A percentile compares a stretch with the other conserved stretches of the same genome.
phyloP scores from a whole-genome alignment of 306 rosid genomes.

The Crotalaria pallida region DNA sequence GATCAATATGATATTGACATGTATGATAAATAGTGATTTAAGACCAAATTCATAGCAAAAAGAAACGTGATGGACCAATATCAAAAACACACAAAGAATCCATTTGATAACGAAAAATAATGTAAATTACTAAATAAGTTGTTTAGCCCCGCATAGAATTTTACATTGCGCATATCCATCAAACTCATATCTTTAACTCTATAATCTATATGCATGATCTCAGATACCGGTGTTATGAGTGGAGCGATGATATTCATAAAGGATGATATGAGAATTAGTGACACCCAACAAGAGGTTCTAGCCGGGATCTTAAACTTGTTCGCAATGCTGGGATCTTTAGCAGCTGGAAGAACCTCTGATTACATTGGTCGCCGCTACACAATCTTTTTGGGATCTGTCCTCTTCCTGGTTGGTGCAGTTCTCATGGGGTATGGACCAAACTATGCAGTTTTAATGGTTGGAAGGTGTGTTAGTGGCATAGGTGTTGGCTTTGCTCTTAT shows the following conservation, averaged over 20 bases:
- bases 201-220: neutral
- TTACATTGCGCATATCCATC: no score
- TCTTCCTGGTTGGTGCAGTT: conserved; percentile 61
- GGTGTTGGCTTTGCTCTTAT: conserved; percentile 87
- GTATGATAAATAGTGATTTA: no score
- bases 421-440: conserved; percentile 82
- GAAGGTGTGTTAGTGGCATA: conserved; percentile 67
- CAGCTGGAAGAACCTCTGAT: conserved; percentile 72
- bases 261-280: conserved; percentile 67
- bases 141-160: no score
- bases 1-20: no score
- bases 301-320: conserved; percentile 80
- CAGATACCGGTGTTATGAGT: conserved; percentile 95
- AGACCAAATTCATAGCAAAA: no score
- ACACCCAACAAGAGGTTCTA: conserved; percentile 57
- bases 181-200: neutral
- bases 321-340: conserved; percentile 58
- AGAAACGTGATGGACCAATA: no score
- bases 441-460: conserved; percentile 48
- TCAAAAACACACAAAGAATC: no score
- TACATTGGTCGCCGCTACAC: conserved; percentile 82
- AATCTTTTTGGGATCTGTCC: conserved; percentile 41
- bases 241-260: conserved; percentile 87
- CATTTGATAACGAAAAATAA: no score
- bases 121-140: no score